A percentile compares a stretch with the other conserved stretches of the same genome.
These are phyloP conservation scores for Hyphodiscus sp. DNA, from an alignment of 2,329 filamentous ascomycete genomes.

Conservation along the genomic window DNA sequence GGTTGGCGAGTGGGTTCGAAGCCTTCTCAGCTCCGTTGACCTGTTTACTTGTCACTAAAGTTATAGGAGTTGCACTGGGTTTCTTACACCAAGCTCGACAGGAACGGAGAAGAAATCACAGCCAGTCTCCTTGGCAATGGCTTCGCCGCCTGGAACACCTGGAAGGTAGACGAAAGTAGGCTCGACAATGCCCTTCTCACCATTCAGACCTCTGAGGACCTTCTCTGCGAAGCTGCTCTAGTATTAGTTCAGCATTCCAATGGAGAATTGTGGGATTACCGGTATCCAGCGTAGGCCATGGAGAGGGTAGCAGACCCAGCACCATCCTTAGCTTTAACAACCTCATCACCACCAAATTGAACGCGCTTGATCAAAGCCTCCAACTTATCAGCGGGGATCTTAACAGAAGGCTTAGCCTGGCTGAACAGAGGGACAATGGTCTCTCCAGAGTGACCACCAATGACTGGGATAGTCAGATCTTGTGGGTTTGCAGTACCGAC, in stretches of 20 bases:
- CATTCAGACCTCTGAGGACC: conserved; percentile 84
- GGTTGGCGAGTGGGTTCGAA: conserved; percentile 67
- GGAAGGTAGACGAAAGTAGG: conserved; percentile 68
- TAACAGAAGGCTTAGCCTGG: conserved; percentile 82
- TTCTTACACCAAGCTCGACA: conserved; percentile 89
- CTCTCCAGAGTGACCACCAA: conserved; percentile 95
- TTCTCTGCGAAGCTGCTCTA: conserved; percentile 61
- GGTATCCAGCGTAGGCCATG: conserved; percentile 93
- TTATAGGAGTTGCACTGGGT: neutral
- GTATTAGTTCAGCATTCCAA: neutral
- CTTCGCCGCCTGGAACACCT: conserved; percentile 3
- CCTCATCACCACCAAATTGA: conserved; percentile 98
- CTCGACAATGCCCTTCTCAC: conserved; percentile 92
- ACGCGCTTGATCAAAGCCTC: conserved; percentile 80
- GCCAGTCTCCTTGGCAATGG: conserved; percentile 96
- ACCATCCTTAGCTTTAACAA: conserved; percentile 98
- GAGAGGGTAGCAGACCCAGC: conserved; percentile 94
- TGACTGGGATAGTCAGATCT: conserved; percentile 89
- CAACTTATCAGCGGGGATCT: conserved; percentile 76
- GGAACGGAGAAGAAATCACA: conserved; percentile 94
- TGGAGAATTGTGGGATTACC: conserved; percentile 27
- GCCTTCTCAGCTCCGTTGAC: conserved; percentile 89
- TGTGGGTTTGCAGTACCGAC: conserved; percentile 83
- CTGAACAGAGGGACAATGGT: conserved; percentile 98
- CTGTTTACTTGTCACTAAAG: conserved; percentile 41